Evolutionary conservation across 768 basidiomycete species (phyloP).

Genomic region (Mycena haematopus): DNA sequence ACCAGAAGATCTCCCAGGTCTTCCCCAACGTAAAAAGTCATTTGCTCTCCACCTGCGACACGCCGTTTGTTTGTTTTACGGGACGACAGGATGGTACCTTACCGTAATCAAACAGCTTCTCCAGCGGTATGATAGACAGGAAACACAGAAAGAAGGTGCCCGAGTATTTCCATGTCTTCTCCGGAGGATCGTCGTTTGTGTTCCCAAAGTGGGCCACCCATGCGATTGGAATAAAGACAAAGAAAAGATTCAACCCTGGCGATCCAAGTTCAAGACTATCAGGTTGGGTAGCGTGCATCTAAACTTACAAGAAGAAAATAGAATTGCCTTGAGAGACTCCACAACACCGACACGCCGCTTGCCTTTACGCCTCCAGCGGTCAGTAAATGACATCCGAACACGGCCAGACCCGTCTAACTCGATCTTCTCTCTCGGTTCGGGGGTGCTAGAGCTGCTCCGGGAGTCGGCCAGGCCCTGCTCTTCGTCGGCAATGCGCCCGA

Average conservation of each 20-base stretch:
- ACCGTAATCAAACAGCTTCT: constrained; percentile 70
- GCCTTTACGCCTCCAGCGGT: constrained; percentile 54
- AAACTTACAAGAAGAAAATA: constrained; percentile 59
- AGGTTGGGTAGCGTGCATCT: neutral
- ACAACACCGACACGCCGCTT: constrained; percentile 50
- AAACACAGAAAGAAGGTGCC: constrained; percentile 51
- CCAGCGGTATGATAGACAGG: constrained; percentile 69
- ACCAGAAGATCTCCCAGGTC: constrained; percentile 71
- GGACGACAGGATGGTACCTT: constrained; percentile 18
- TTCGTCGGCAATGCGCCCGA: constrained; percentile 23
- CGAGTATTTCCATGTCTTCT: constrained; percentile 1
- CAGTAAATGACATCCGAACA: constrained; percentile 24
- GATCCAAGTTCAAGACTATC: neutral
- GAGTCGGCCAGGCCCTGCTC: constrained; percentile 16
- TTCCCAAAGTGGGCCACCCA: constrained; percentile 62
- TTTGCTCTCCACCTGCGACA: constrained; percentile 47
- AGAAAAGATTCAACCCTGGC: constrained; percentile 63
- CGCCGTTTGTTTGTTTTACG: neutral
- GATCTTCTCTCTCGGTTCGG: neutral
- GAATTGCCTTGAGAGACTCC: constrained; percentile 53
- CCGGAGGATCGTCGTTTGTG: constrained; percentile 1
- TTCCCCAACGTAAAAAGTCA: constrained; percentile 63
- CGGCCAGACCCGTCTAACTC: neutral
- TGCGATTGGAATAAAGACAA: constrained; percentile 64
- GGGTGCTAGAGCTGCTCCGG: neutral